A percentile compares a stretch with the other conserved stretches of the same genome.
Conservation (phyloP, 2,329 filamentous ascomycete genomes). For the Chaetomiaceae sp. region DNA sequence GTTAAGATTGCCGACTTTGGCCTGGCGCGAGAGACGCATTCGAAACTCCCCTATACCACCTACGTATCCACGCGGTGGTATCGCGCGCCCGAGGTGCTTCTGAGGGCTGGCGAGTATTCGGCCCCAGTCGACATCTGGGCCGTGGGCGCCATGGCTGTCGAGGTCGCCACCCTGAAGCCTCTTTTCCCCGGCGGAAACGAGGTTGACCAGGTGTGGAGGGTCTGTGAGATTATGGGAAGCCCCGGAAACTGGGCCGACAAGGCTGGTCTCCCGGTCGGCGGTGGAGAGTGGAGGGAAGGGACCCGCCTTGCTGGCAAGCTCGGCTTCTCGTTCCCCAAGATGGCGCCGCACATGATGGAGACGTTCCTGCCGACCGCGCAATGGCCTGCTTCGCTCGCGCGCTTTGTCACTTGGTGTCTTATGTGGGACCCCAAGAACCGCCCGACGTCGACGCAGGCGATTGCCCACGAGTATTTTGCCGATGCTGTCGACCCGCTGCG, state of each 20-base stretch:
- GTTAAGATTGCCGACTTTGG: slow-evolving; percentile 99
- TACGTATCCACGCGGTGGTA: slow-evolving; percentile 99
- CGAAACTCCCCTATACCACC: slow-evolving; percentile 92
- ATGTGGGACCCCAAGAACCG: slow-evolving; percentile 97
- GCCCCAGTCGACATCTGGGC: slow-evolving; percentile 99
- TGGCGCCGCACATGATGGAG: slow-evolving; percentile 96
- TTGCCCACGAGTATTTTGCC: slow-evolving; percentile 89
- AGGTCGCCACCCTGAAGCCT: slow-evolving; percentile 93
- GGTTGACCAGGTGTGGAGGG: slow-evolving; percentile 97
- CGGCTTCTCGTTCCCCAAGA: slow-evolving; percentile 98
- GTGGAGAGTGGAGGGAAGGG: slow-evolving; percentile 96
- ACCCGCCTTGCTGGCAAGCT: slow-evolving; percentile 89
- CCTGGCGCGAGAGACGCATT: slow-evolving; percentile 93
- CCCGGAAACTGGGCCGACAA: slow-evolving; percentile 98
- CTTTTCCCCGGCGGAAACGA: slow-evolving; percentile 97
- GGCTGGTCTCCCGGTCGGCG: slow-evolving; percentile 76
- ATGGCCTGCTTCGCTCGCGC: slow-evolving; percentile 81
- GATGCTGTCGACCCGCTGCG: slow-evolving; percentile 89
- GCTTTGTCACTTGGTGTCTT: slow-evolving; percentile 97
- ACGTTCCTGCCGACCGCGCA: slow-evolving; percentile 85
- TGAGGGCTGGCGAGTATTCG: slow-evolving; percentile 93
- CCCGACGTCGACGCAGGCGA: slow-evolving; percentile 88
- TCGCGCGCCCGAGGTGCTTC: slow-evolving; percentile 86
- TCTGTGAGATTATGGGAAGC: slow-evolving; percentile 99
- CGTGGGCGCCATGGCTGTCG: slow-evolving; percentile 95